A percentile compares a stretch with the other conserved stretches of the same genome.
Conservation (phyloP, 2,329 filamentous ascomycete genomes). For the Fusarium metavorans region DNA sequence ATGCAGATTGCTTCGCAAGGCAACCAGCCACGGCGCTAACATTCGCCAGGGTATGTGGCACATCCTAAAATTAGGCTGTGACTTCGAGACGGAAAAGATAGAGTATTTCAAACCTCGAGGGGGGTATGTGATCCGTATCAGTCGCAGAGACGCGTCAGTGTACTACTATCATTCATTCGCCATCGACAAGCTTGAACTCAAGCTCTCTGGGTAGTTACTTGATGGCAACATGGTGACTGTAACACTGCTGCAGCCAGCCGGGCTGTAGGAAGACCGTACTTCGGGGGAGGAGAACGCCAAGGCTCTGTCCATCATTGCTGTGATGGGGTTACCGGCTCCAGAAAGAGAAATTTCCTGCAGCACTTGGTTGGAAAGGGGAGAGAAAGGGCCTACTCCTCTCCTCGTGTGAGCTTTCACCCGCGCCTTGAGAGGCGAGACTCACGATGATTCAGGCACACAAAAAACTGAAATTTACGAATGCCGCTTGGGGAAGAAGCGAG, state of each 20-base stretch:
- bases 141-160: not conserved
- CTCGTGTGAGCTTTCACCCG: not conserved
- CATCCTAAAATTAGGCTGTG: not conserved
- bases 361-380: not conserved
- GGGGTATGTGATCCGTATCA: not conserved
- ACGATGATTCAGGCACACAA: not conserved
- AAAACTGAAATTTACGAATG: not conserved
- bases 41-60: not conserved
- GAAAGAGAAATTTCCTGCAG: not conserved
- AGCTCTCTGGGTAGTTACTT: not conserved
- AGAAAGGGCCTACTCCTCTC: not conserved
- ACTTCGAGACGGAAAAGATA: not conserved
- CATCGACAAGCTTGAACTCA: no score
- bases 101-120: not conserved
- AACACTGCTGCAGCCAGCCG: not conserved
- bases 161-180: not conserved
- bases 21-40: not conserved
- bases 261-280: not conserved
- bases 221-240: not conserved
- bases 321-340: not conserved
- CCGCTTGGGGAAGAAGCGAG: not conserved
- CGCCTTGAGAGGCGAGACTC: accelerated
- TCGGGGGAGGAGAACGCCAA: not conserved
- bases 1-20: not conserved
- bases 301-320: not conserved